Base-by-base conservation (phyloP, 2,329 filamentous ascomycete genomes). In the Leptosphaerulina australis region DNA sequence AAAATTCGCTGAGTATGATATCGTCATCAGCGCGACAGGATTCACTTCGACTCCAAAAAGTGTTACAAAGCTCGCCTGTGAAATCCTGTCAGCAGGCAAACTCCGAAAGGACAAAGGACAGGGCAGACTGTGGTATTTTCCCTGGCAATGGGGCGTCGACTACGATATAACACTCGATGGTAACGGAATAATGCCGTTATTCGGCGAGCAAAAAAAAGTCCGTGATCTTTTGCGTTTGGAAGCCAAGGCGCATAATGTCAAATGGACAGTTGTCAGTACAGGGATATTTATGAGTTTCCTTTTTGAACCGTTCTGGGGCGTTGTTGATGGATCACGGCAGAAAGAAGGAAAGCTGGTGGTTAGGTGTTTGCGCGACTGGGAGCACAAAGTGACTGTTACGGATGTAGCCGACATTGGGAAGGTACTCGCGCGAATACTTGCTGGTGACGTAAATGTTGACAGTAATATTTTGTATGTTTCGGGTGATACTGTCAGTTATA, bases 91-190 rank as follows among this genome's bases (percentile, higher is more conserved):
- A 9, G 83, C 81, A 0, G 69, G 73, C 0, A 77, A 80, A 0
- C 58, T 70, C 11, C 73, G 81, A 0, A 53, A 50, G 20, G 28
- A 49, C 6, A 39, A 35, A 0, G 53, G 52, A 0, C 33, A 56
- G 10, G 28, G 18, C 0, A 56, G 30, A 8, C 4, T 67, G 2
- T 67, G 67, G 63, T 90, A 80, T 63, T 78, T 90, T 14, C 87
- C 87, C 0, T 90, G 87, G 87, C 87, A 90, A 67, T 90, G 86
- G 66, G 87, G 87, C 0, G 82, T 88, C 18, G 84, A 90, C 64
- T 90, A 90, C 69, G 86, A 90, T 48, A 66, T 74, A 21, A 82
- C 88, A 12, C 84, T 18, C 0, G 63, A 67, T 0, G 67, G 74
- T 0, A 80, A 81, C 0, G 83, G 80, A 20, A 75, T 81, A 33